These are phyloP conservation scores for Tremellales sp. DNA, from an alignment of 1,284 basidiomycete genomes.

Conservation along the genomic window DNA sequence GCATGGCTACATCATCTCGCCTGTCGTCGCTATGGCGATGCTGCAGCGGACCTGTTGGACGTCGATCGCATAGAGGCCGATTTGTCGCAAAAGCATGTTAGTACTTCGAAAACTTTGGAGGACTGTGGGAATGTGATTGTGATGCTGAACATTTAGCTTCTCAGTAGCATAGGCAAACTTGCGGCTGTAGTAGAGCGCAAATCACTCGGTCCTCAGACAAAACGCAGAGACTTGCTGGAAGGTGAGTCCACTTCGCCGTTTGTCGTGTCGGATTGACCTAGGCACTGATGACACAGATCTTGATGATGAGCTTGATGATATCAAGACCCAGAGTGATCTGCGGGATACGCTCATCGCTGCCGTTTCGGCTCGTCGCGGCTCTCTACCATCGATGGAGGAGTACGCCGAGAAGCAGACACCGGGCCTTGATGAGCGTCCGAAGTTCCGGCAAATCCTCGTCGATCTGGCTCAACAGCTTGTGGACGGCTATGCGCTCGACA, in stretches of 20 bases:
- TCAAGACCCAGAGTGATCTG: constrained; percentile 54
- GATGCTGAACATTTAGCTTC: constrained; percentile 56
- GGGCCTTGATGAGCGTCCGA: constrained; percentile 19
- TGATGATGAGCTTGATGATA: constrained; percentile 54
- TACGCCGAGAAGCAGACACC: constrained; percentile 15
- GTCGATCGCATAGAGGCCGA: constrained; percentile 60
- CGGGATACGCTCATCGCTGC: constrained; percentile 21
- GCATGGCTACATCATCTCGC: constrained; percentile 90
- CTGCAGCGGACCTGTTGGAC: constrained; percentile 61
- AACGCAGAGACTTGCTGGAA: constrained; percentile 12
- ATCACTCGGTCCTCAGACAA: constrained; percentile 18
- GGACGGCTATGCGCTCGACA: constrained; percentile 40
- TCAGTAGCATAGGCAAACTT: constrained; percentile 88
- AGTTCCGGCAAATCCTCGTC: constrained; percentile 25
- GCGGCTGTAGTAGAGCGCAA: constrained; percentile 71
- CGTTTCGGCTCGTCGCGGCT: background rate
- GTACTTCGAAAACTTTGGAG: constrained; percentile 21
- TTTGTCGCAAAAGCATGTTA: constrained; percentile 69
- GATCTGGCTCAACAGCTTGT: constrained; percentile 34
- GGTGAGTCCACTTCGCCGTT: constrained; percentile 11
- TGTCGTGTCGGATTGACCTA: background rate
- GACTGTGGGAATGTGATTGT: background rate
- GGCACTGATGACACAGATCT: constrained; percentile 33
- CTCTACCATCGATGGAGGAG: constrained; percentile 6
- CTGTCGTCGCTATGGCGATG: constrained; percentile 62